Evolutionary conservation across 2,329 filamentous ascomycete genomes (phyloP), one percentile per base, ranked within the genome.

Genomic region (Incumbomyces delicatus): DNA sequence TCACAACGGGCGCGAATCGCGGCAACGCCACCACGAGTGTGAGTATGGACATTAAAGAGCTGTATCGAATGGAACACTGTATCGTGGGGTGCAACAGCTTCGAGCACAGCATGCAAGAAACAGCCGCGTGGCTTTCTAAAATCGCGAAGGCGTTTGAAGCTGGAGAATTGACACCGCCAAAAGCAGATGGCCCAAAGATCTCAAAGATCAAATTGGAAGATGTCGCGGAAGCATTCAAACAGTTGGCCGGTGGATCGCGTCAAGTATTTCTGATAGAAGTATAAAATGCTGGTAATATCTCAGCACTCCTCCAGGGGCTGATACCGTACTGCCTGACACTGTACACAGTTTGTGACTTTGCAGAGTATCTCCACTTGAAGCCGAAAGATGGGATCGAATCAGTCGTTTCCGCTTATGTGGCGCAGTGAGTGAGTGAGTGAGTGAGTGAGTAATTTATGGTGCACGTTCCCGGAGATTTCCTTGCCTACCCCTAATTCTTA

Each of bases 1-100:
- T 61, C 43, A 48, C 60, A 3, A 46, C 44, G 11, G 44, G 35
- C 12, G 27, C 33, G 11, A 40, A 14, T 14, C 37, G 37, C 11
- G 37, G 37, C 10, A 40, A 14, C 17, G 29, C 17, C 6, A 20
- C 20, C 13, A 41, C 35, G 16, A 22, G 16, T 7, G 27, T 40
- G 7, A 39, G 5, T 5, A 20, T 46, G 7, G 35, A 46, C 20
- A 20, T 46, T 10, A 31, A 39, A 36, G 36, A 30, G 12, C 22
- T 46, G 10, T 46, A 46, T 41, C 35, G 44, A 11, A 12, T 29
- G 16, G 36, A 46, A 14, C 12, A 39, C 10, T 17, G 22, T 17
- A 46, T 46, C 13, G 36, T 46, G n/a, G 44, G 44, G 8, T 27
- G 17, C 11, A 46, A 46, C 20, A 35, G 30, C 31, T 36, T 44